Evolutionary conservation across 768 basidiomycete genomes (phyloP).

Genomic region (Lentinula edodes): DNA sequence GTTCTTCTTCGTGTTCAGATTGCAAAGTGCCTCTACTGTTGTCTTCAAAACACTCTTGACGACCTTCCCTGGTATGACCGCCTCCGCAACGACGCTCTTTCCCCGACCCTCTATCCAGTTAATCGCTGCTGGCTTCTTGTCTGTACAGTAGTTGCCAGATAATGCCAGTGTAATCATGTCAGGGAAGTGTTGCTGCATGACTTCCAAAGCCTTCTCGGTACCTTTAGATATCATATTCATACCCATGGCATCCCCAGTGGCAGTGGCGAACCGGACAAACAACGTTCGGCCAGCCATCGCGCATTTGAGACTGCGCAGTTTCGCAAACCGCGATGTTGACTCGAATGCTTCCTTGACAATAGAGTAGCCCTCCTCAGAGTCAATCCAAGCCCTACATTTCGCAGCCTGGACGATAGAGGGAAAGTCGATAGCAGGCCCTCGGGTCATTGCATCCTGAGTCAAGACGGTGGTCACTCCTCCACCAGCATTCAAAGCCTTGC

Average conservation of each 20-base stretch:
- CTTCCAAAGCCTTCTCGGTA: slow-evolving; percentile 89
- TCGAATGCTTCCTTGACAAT: slow-evolving; percentile 85
- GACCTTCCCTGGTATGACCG: slow-evolving; percentile 81
- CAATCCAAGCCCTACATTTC: slow-evolving; percentile 83
- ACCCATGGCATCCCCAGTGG: slow-evolving; percentile 98
- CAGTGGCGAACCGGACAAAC: slow-evolving; percentile 89
- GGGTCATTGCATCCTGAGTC: slow-evolving; percentile 93
- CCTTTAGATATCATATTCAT: slow-evolving; percentile 99
- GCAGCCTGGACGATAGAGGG: slow-evolving; percentile 76
- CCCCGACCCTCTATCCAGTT: slow-evolving; percentile 99
- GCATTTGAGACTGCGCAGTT: slow-evolving; percentile 78
- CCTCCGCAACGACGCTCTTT: slow-evolving; percentile 97
- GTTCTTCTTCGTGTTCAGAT: slow-evolving; percentile 96
- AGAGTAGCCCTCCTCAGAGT: slow-evolving; percentile 69
- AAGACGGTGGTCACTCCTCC: slow-evolving; percentile 95
- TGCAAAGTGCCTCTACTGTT: slow-evolving; percentile 82
- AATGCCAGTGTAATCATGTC: slow-evolving; percentile 88
- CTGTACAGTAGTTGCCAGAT: slow-evolving; percentile 97
- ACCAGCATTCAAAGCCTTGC: slow-evolving; percentile 94
- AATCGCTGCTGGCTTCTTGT: slow-evolving; percentile 99
- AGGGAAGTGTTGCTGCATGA: slow-evolving; percentile 74
- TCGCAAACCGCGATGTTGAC: slow-evolving; percentile 89
- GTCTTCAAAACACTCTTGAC: slow-evolving; percentile 94
- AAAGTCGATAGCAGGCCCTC: slow-evolving; percentile 98
- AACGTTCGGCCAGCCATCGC: slow-evolving; percentile 91